A percentile compares a stretch with the other conserved stretches of the same genome.
Evolutionary conservation across 192 early-diverging fungal genomes (phyloP).

Genomic region (Backusella sp.): DNA sequence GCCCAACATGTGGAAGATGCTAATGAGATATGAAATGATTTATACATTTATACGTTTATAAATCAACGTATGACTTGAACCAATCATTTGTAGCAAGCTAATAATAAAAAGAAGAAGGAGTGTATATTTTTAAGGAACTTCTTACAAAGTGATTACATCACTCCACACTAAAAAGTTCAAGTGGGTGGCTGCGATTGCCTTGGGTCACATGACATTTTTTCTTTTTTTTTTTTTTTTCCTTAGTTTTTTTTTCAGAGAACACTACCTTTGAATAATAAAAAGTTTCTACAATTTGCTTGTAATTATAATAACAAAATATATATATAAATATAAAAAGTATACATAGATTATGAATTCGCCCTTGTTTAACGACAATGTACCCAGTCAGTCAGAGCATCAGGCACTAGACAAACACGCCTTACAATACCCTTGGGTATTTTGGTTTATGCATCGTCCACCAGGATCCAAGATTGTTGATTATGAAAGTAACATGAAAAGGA

Average conservation of each 20-base stretch:
- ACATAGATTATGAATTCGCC: conserved; percentile 12
- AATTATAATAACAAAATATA: neutral
- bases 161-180: neutral
- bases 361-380: neutral
- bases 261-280: neutral
- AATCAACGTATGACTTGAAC: too few relatives aligned
- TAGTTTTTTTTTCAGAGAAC: neutral
- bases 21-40: too few relatives aligned
- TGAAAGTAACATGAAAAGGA: conserved; percentile 81
- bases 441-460: conserved; percentile 91
- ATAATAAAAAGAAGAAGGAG: neutral
- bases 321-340: neutral
- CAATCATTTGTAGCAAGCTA: neutral
- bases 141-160: too few relatives aligned
- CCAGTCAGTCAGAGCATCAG: neutral
- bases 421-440: conserved; percentile 85
- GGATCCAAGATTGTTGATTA: conserved; percentile 87
- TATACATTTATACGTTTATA: too few relatives aligned
- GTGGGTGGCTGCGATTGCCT: neutral
- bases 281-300: neutral
- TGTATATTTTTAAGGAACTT: neutral
- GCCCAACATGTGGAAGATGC: too few relatives aligned
- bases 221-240: neutral
- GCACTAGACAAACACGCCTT: conserved; percentile 54
- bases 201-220: neutral